phyloP scores from a whole-genome alignment of 257 asterid genomes.

The Ilex aquifolium region DNA sequence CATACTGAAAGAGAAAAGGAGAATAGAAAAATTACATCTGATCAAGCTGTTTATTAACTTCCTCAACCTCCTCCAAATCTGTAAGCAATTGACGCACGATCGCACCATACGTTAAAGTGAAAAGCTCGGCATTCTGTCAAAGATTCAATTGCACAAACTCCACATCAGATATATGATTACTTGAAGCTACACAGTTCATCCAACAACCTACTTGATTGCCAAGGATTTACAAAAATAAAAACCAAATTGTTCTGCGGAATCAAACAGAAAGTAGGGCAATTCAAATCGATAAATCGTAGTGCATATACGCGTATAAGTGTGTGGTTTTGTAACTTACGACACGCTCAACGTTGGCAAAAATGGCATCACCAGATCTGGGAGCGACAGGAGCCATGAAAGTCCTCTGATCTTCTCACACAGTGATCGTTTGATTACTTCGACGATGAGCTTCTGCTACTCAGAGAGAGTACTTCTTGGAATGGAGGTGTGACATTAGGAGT shows the following conservation, averaged over 20 bases:
- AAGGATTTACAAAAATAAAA: too few species aligned
- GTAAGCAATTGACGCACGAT: constrained; percentile 90
- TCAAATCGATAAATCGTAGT: background rate
- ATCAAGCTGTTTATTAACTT: constrained; percentile 94
- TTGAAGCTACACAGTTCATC: too few species aligned
- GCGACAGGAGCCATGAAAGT: constrained; percentile 1
- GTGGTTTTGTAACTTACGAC: constrained; percentile 26
- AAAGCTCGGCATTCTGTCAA: constrained; percentile 78
- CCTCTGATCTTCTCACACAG: too few species aligned
- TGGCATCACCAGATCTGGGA: constrained; percentile 55
- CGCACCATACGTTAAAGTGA: constrained; percentile 89
- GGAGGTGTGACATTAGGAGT: too few species aligned
- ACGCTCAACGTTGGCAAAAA: constrained; percentile 51
- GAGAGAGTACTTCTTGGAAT: too few species aligned
- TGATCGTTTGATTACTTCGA: too few species aligned
- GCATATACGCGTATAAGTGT: background rate
- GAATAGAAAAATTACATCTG: constrained; percentile 48
- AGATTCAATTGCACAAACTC: background rate
- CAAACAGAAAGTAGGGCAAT: background rate
- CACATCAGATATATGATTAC: background rate
- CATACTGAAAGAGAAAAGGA: background rate
- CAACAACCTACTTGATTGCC: background rate
- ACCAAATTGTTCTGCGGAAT: background rate
- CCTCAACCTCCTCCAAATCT: constrained; percentile 98
- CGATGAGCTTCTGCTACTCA: too few species aligned